Base-by-base conservation (phyloP, 2,329 filamentous ascomycete species). In the Immersiporthe knoxdaviesiana region DNA sequence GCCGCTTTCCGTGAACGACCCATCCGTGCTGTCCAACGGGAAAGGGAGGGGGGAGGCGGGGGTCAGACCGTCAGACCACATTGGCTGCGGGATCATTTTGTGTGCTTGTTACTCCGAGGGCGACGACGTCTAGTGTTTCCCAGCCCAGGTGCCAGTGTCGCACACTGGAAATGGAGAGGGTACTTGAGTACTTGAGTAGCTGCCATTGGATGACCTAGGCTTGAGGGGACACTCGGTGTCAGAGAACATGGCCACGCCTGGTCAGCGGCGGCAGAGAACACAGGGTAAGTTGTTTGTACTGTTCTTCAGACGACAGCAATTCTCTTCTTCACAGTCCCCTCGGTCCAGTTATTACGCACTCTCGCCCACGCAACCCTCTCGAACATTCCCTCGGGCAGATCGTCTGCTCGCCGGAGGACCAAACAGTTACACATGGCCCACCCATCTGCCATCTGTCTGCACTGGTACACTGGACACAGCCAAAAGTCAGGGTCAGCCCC, bases 301-400 rank as follows among this genome's bases (percentile, higher is more conserved):
- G n/a, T n/a, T n/a, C 24, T 2, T 52, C 8, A 63, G 6, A 63
- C 10, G 27, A 63, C 61, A n/a, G 16, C n/a, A 32, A 50, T 52
- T 21, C 6, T 39, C 35, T 10, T 64, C 27, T 37, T 64, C 44
- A 54, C 30, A 7, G 62, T 54, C 6, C 30, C 30, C 47, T 64
- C 39, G 3, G n/a, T 14, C 27, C 27, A 52, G 32, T 1, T 35
- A 37, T 47, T 63, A 8, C 44, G 41, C 61, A 35, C n/a, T 12
- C 61, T 32, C 10, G 61, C 8, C 44, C 27, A 30, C 10, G 41
- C 61, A 18, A 63, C 61, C 61, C 39, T 63, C 61, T 50, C 61
- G 14, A 63, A 63, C 8, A 41, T 54, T 10, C 32, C 47, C 18
- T 64, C 62, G 11, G 61, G 37, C n/a, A 64, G 16, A 5, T 39